Evolutionary conservation across 345 rosid genomes (phyloP).

Genomic region (Syzygium oleosum): DNA sequence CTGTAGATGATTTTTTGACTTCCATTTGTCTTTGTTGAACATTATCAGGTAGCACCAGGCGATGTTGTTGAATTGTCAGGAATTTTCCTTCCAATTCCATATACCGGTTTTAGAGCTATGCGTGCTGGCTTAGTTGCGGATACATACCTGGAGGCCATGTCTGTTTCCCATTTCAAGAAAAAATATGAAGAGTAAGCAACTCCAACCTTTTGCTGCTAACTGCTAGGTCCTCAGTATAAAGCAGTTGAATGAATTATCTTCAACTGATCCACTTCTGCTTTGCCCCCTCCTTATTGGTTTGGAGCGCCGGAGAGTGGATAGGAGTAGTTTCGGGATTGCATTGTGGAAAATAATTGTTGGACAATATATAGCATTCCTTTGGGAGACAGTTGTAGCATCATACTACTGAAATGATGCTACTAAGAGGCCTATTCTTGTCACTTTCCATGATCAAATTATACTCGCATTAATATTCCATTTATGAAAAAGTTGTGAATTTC

Average conservation of each 20-base stretch:
- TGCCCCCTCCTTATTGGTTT: background rate
- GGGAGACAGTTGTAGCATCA: background rate
- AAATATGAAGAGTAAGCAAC: conserved; percentile 89
- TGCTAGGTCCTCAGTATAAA: background rate
- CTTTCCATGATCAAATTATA: background rate
- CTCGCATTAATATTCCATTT: background rate
- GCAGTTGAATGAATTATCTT: background rate
- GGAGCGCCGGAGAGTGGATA: background rate
- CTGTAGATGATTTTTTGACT: background rate
- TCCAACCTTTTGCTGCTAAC: background rate
- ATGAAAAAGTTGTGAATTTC: background rate
- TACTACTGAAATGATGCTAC: background rate
- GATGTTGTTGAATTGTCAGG: conserved; percentile 97
- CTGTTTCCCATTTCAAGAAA: conserved; percentile 87
- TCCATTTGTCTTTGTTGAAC: background rate
- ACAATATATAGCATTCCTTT: background rate
- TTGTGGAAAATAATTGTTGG: background rate
- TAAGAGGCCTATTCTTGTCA: background rate
- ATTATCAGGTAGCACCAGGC: conserved; percentile 80
- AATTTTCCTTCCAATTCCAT: conserved; percentile 95
- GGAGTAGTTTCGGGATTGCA: background rate
- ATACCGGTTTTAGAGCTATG: conserved; percentile 86
- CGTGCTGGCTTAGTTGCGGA: conserved; percentile 99
- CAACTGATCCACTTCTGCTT: background rate
- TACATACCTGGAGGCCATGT: conserved; percentile 87